phyloP scores from a whole-genome alignment of 768 basidiomycete genomes.

The Strobilomyces dryophilus region DNA sequence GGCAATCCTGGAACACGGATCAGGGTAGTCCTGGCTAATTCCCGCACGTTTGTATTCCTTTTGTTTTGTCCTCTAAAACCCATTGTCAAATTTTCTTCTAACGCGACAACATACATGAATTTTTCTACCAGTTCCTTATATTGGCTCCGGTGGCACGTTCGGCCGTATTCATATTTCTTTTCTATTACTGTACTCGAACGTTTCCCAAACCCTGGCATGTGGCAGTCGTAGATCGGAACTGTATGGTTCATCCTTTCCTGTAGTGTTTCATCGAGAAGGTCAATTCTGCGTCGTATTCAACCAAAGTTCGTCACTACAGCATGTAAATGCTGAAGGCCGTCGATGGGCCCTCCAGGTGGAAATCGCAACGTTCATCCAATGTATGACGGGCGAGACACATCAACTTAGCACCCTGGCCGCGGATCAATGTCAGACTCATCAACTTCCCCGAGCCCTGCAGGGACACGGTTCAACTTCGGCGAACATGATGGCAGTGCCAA shows the following conservation, averaged over 20 bases:
- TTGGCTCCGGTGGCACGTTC: slow-evolving; percentile 1
- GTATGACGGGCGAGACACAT: background rate
- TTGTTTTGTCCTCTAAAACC: slow-evolving; percentile 11
- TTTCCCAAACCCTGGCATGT: background rate
- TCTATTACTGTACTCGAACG: background rate
- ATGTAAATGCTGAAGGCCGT: no score
- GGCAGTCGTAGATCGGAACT: background rate
- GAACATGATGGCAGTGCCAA: background rate
- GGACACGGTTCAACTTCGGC: background rate
- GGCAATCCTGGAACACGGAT: slow-evolving; percentile 17
- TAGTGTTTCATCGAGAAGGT: background rate
- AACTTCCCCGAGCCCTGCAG: background rate
- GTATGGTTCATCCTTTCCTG: background rate
- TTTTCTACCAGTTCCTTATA: background rate
- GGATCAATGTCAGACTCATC: slow-evolving; percentile 4
- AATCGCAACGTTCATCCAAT: background rate
- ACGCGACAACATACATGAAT: background rate
- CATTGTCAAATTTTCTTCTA: background rate
- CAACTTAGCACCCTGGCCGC: background rate
- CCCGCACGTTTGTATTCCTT: background rate
- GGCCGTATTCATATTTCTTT: background rate
- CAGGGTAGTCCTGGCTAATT: slow-evolving; percentile 8
- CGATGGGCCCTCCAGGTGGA: background rate
- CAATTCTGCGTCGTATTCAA: no score
- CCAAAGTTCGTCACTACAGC: no score